Conservation (phyloP, 768 basidiomycete genomes). For the Auricularia cornea region DNA sequence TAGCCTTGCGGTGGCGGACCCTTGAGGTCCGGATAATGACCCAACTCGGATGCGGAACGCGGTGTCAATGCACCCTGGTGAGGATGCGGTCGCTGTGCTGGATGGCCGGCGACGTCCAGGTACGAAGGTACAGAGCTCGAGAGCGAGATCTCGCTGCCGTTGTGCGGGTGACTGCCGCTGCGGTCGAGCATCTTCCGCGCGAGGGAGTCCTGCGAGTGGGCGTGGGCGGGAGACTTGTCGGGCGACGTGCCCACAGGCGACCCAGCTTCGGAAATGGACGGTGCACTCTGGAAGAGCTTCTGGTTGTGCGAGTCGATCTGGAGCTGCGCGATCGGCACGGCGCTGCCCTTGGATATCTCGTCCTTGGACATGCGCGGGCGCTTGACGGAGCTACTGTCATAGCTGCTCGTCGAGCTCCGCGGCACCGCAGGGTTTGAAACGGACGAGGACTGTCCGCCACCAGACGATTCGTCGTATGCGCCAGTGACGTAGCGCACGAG, state of each 20-base stretch:
- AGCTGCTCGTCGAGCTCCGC: conserved; percentile 30
- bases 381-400: neutral
- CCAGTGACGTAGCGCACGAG: conserved; percentile 84
- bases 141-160: conserved; percentile 32
- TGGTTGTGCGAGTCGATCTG: conserved; percentile 45
- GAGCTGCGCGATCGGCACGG: conserved; percentile 50
- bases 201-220: neutral
- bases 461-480: conserved; percentile 49
- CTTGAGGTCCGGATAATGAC: conserved; percentile 62
- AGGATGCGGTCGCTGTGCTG: conserved; percentile 48
- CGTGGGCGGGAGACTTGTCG: neutral
- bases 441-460: neutral
- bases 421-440: neutral
- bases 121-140: conserved; percentile 55
- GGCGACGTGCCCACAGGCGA: neutral
- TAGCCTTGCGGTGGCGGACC: conserved; percentile 22
- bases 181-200: neutral
- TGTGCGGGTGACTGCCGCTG: neutral
- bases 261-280: conserved; percentile 3
- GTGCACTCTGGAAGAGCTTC: conserved; percentile 49
- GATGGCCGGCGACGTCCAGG: conserved; percentile 24
- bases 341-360: conserved; percentile 45
- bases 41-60: conserved; percentile 50
- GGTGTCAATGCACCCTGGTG: neutral
- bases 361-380: conserved; percentile 39